These are phyloP conservation scores for Tolypocladium cylindrosporum DNA, from an alignment of 2,329 filamentous ascomycete species.

Conservation along the genomic window DNA sequence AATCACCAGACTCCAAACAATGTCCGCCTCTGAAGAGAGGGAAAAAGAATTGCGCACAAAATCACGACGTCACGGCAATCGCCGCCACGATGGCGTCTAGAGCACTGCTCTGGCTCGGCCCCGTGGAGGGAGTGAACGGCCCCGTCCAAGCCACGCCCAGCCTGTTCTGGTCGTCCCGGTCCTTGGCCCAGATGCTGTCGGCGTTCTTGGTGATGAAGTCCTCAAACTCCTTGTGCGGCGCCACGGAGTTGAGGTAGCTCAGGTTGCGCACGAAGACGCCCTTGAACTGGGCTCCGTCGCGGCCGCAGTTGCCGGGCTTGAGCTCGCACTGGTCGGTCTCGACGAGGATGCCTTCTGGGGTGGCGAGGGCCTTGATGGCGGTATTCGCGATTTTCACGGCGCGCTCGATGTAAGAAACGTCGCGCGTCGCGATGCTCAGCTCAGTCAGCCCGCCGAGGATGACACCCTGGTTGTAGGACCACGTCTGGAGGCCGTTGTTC, in stretches of 20 bases:
- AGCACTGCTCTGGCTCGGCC: conserved; percentile 53
- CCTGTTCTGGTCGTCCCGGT: conserved; percentile 35
- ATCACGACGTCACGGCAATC: conserved; percentile 22
- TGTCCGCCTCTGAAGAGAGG: neutral
- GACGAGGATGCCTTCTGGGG: conserved; percentile 34
- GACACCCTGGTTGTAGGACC: conserved; percentile 50
- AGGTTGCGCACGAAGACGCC: conserved; percentile 61
- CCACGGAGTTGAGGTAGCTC: conserved; percentile 41
- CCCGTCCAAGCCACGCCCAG: conserved; percentile 59
- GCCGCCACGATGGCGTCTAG: conserved; percentile 60
- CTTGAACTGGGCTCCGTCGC: conserved; percentile 57
- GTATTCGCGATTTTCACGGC: conserved; percentile 42
- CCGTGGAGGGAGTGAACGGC: conserved; percentile 40
- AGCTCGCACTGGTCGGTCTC: conserved; percentile 26
- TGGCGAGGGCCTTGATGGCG: conserved; percentile 34
- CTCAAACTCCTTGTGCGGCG: conserved; percentile 37
- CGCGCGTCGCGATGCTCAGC: conserved; percentile 32
- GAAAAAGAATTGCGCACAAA: neutral
- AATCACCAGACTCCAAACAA: neutral
- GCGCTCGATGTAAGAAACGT: conserved; percentile 28
- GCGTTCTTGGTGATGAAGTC: conserved; percentile 52
- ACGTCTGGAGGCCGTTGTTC: conserved; percentile 40
- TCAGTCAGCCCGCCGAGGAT: conserved; percentile 46
- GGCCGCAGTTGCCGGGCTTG: conserved; percentile 25
- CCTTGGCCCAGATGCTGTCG: conserved; percentile 52